phyloP scores from a whole-genome alignment of 1,284 basidiomycete species.

The Cryptococcus wingfieldii region DNA sequence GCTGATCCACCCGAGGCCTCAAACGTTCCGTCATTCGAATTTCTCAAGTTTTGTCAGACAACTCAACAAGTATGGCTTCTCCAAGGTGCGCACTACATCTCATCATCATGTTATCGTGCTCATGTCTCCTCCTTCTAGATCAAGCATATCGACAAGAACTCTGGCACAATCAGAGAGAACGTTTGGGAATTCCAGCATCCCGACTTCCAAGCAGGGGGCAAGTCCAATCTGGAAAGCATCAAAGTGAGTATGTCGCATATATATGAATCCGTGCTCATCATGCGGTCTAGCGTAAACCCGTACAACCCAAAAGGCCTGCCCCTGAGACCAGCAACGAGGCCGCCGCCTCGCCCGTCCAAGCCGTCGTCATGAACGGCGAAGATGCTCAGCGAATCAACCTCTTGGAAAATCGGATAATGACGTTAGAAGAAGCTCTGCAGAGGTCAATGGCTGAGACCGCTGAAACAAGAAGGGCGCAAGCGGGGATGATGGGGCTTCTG shows the following conservation, averaged over 20 bases:
- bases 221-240: constrained; percentile 84
- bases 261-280: neutral
- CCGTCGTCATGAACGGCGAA: constrained; percentile 21
- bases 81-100: constrained; percentile 61
- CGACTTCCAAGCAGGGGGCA: constrained; percentile 81
- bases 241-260: constrained; percentile 51
- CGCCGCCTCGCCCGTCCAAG: constrained; percentile 49
- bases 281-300: constrained; percentile 64
- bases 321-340: constrained; percentile 54
- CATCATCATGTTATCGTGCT: neutral
- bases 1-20: constrained; percentile 52
- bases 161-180: constrained; percentile 41
- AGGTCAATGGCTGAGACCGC: constrained; percentile 29
- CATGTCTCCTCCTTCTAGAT: constrained; percentile 23
- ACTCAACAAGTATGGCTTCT: constrained; percentile 97
- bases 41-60: constrained; percentile 92
- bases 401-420: constrained; percentile 35
- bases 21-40: constrained; percentile 95
- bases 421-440: constrained; percentile 32
- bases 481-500: constrained; percentile 26
- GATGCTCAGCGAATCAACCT: constrained; percentile 31
- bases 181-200: constrained; percentile 95
- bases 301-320: constrained; percentile 47
- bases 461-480: constrained; percentile 29
- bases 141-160: constrained; percentile 43